A percentile compares a stretch with the other conserved stretches of the same genome.
Evolutionary conservation across 768 basidiomycete species (phyloP).

Genomic region (Boletellus ananiceps): DNA sequence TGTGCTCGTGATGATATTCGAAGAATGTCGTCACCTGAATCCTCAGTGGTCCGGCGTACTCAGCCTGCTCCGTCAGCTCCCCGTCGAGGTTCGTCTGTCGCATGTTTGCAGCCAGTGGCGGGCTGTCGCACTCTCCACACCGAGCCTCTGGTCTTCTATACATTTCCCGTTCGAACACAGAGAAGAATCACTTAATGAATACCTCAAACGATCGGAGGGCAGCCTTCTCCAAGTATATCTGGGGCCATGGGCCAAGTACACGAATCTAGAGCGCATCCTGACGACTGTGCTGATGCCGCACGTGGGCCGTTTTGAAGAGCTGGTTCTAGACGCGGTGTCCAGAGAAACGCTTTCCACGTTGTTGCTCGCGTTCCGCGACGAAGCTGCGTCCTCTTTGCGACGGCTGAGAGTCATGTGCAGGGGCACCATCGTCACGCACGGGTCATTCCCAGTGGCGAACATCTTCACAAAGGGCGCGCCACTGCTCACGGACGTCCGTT

Average conservation of each 20-base stretch:
- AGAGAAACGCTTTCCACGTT: conserved; percentile 26
- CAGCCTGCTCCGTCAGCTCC: conserved; percentile 30
- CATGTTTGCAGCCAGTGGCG: conserved; percentile 35
- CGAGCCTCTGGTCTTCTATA: conserved; percentile 34
- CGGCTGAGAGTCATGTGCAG: conserved; percentile 29
- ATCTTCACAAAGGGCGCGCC: conserved; percentile 33
- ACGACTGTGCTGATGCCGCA: conserved; percentile 27
- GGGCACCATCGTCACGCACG: conserved; percentile 26
- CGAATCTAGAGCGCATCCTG: conserved; percentile 25
- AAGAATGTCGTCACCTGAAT: conserved; percentile 29
- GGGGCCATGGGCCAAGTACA: conserved; percentile 30
- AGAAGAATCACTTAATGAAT: conserved; percentile 28
- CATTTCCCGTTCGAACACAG: conserved; percentile 29
- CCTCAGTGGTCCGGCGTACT: conserved; percentile 32
- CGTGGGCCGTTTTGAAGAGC: conserved; percentile 25
- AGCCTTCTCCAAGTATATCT: conserved; percentile 31
- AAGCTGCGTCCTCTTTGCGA: conserved; percentile 24
- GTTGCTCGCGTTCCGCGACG: conserved; percentile 21
- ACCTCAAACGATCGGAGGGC: conserved; percentile 30
- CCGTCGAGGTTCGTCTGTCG: conserved; percentile 32
- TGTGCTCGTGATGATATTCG: conserved; percentile 30
- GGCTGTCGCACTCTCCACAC: conserved; percentile 29
- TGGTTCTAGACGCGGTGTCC: conserved; percentile 30
- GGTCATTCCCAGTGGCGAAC: conserved; percentile 19
- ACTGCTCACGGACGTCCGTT: conserved; percentile 28